Percentiles rank a stretch among this genome's conserved stretches.
These are phyloP conservation scores for Cryphonectria parasitica DNA, from an alignment of 2,329 filamentous ascomycete genomes.

Conservation along the genomic window DNA sequence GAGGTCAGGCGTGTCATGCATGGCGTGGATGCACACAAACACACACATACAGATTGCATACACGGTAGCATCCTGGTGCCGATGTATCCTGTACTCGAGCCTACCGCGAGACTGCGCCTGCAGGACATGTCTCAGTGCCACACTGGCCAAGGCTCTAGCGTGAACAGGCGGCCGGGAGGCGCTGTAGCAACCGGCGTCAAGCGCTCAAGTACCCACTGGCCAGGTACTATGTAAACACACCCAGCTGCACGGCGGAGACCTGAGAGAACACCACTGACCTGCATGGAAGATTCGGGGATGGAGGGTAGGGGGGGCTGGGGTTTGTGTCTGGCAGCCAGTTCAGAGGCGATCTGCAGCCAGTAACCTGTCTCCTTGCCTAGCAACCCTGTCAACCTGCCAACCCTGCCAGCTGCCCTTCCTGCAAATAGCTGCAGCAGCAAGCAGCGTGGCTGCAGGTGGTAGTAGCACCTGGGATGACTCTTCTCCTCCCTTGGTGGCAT, in stretches of 20 bases:
- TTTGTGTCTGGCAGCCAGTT: background rate
- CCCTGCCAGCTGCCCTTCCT: background rate
- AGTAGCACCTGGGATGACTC: background rate
- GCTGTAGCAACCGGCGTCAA: conserved; percentile 10
- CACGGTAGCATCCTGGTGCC: too few relatives aligned
- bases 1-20: background rate
- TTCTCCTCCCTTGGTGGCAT: background rate
- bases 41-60: conserved; percentile 2
- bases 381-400: conserved; percentile 1
- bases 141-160: background rate
- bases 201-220: background rate
- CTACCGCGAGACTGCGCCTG: background rate
- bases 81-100: background rate
- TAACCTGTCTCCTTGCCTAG: background rate
- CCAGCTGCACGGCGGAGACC: conserved; percentile 6
- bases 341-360: background rate
- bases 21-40: background rate
- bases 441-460: background rate
- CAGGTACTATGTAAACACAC: background rate
- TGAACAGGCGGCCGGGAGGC: conserved; percentile 1
- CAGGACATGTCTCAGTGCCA: conserved; percentile 4
- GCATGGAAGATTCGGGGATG: background rate
- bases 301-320: conserved; percentile 1
- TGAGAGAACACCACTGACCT: conserved; percentile 7
- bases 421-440: background rate